Conservation (phyloP, 306 rosid species). For the Neltuma alba region DNA sequence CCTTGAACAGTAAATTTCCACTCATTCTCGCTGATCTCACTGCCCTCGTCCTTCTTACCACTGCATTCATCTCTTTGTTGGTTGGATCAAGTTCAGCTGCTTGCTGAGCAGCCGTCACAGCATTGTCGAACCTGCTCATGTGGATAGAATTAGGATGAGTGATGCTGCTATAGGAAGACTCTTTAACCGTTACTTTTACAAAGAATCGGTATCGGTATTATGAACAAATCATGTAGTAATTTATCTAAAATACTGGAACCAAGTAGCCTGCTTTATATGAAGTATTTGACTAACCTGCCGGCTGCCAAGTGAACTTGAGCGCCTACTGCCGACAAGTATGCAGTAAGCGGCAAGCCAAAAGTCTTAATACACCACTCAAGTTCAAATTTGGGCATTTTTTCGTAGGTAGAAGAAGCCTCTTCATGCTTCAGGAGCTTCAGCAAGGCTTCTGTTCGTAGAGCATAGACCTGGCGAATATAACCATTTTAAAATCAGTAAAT, state of each 20-base stretch:
- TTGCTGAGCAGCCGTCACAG: constrained; percentile 60
- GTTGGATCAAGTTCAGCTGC: constrained; percentile 74
- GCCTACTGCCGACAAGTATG: constrained; percentile 62
- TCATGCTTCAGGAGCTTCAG: constrained; percentile 70
- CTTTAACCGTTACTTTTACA: neutral
- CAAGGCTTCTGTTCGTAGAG: constrained; percentile 86
- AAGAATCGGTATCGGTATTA: neutral
- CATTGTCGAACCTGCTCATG: constrained; percentile 82
- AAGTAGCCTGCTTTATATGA: too few relatives aligned
- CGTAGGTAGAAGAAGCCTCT: constrained; percentile 71
- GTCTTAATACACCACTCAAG: constrained; percentile 53
- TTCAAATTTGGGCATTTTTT: constrained; percentile 61
- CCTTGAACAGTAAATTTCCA: constrained; percentile 91
- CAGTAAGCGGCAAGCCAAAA: constrained; percentile 56
- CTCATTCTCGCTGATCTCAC: constrained; percentile 72
- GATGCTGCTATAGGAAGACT: neutral
- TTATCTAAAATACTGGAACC: neutral
- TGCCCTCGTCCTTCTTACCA: constrained; percentile 66
- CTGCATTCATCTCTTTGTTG: constrained; percentile 52
- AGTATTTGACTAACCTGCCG: constrained; percentile 95
- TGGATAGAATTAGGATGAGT: neutral
- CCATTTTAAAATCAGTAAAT: constrained; percentile 24
- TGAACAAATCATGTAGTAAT: neutral
- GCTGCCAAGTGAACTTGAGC: constrained; percentile 72
- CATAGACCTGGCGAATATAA: constrained; percentile 58